Base-by-base conservation (phyloP, 2,329 filamentous ascomycete genomes). In the Talaromyces atroroseus region DNA sequence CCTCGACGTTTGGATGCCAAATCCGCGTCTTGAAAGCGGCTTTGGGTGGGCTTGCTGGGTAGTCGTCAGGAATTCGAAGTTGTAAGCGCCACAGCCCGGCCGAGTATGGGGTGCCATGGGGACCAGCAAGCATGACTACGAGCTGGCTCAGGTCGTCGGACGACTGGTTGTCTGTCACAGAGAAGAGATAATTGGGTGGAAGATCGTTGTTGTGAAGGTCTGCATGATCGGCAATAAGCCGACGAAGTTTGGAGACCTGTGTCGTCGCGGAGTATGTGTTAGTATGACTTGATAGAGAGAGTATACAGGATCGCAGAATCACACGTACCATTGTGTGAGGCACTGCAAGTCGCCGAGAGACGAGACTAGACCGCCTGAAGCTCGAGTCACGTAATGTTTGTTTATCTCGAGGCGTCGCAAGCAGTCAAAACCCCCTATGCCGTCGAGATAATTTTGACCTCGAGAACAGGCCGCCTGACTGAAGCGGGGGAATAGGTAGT, bases 1-100 rank as follows among this genome's bases (percentile, higher is more conserved):
- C 81, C 60, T 86, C 83, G 50, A 86, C 80, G 63, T 86, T 86
- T 0, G 83, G 83, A 62, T 86, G 83, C 77, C 82, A 86, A 60
- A 86, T 81, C 5, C 78, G 75, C 2, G 83, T 86, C 54, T 76
- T 77, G 65, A 86, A 86, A 32, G 77, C 76, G 2, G 83, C 83
- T 42, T 82, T 85, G 48, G 72, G 76, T 52, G 69, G 75, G 59
- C 68, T 77, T 58, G 70, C 69, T 7, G 76, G 73, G 62, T 85
- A 84, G n/a, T 77, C 78, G 18, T 77, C 72, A 0, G 83, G 83
- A 34, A 86, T 83, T 47, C 79, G 77, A 48, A 86, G 74, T 61
- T 82, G 80, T 1, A 86, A 68, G 55, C 77, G 79, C 80, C 81
- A 86, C 20, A 86, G 68, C 24, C 83, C 83, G 21, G 74, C 67